These are phyloP conservation scores for Strigomonas galati DNA, from an alignment of 208 protist genomes.

Conservation along the genomic window DNA sequence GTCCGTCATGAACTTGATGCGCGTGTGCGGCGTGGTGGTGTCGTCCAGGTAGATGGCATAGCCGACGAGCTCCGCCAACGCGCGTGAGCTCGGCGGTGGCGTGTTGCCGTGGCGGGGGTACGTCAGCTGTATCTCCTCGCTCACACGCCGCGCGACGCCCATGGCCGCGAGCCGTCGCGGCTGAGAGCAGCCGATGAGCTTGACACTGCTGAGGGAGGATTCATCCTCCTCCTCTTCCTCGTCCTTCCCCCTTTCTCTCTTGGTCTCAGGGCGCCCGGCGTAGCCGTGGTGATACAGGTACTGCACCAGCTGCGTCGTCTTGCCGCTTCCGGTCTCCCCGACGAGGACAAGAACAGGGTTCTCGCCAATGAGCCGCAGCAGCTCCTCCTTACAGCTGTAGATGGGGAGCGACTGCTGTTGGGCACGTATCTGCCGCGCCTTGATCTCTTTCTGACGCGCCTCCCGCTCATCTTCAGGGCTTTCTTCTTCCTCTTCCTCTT, in stretches of 20 bases:
- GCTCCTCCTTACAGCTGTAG: conserved; percentile 79
- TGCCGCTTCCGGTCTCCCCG: conserved; percentile 93
- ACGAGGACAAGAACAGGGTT: conserved; percentile 90
- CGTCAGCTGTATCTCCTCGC: conserved; percentile 86
- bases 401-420: conserved; percentile 93
- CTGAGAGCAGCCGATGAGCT: conserved; percentile 95
- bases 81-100: no score
- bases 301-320: conserved; percentile 91
- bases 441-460: no score
- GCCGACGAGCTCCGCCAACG: no score
- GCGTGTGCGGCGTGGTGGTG: conserved; percentile 84
- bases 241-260: background rate
- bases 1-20: conserved; percentile 98
- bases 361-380: conserved; percentile 80
- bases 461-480: no score
- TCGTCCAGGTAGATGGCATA: conserved; percentile 99
- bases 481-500: no score
- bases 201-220: no score
- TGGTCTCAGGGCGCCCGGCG: background rate
- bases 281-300: conserved; percentile 82
- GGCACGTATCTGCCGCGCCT: conserved; percentile 30
- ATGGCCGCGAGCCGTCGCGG: conserved; percentile 99
- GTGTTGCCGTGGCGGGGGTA: conserved; percentile 77
- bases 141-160: conserved; percentile 97
- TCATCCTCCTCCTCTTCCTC: conserved; percentile 26